A percentile compares a stretch with the other conserved stretches of the same genome.
Conservation (phyloP, 495 filamentous ascomycete genomes). For the Jackrogersella multiformis region DNA sequence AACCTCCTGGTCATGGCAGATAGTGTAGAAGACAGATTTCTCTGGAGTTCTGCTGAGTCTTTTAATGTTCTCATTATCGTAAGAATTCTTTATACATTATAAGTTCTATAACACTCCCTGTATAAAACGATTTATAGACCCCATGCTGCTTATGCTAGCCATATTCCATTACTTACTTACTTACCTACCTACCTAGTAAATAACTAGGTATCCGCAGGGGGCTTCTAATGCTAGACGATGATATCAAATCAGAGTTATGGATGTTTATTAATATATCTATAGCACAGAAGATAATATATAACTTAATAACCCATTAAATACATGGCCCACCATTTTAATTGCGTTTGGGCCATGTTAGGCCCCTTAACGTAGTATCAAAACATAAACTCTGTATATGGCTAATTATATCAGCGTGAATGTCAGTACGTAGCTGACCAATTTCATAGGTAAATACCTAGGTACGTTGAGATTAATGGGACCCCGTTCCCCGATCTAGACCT, state of each 20-base stretch:
- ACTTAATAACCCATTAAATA: neutral
- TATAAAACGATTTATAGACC: too few relatives aligned
- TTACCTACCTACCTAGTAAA: too few relatives aligned
- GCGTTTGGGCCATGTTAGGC: neutral
- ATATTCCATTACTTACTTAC: too few relatives aligned
- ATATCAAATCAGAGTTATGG: neutral
- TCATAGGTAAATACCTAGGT: neutral
- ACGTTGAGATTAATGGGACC: neutral
- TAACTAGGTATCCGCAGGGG: too few relatives aligned
- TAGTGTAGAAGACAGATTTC: too few relatives aligned
- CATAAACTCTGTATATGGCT: neutral
- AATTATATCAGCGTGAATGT: neutral
- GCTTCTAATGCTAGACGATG: neutral
- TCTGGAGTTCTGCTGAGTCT: too few relatives aligned
- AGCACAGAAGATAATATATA: neutral
- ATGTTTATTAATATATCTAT: neutral
- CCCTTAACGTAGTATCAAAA: neutral
- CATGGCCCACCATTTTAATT: conserved; percentile 8
- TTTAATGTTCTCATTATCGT: too few relatives aligned
- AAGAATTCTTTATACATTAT: too few relatives aligned
- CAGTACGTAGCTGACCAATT: neutral
- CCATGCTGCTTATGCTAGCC: too few relatives aligned
- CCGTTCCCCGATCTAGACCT: neutral
- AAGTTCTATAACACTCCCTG: too few relatives aligned
- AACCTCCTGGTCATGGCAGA: neutral